phyloP scores from a whole-genome alignment of 148 eudicot genomes.

The Polygonum maritimum region DNA sequence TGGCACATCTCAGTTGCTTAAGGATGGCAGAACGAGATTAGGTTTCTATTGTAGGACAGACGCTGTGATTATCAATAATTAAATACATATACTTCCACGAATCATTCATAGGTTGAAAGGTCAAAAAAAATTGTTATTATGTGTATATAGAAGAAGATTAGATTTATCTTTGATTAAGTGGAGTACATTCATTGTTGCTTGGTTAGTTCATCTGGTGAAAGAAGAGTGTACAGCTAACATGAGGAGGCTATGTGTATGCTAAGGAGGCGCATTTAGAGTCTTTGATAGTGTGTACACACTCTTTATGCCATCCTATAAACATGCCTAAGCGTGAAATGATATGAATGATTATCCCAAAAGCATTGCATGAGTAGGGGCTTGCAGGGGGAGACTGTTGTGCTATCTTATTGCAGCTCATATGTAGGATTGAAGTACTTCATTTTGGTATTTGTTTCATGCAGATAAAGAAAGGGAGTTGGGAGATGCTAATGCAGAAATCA shows the following conservation, averaged over 20 bases:
- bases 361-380: neutral
- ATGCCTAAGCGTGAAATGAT: neutral
- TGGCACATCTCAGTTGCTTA: neutral
- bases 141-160: neutral
- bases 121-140: neutral
- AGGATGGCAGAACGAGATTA: neutral
- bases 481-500: slow-evolving; percentile 79
- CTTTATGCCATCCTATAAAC: neutral
- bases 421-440: slow-evolving; percentile 9
- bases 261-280: neutral
- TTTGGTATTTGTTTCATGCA: slow-evolving; percentile 23
- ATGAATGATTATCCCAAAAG: neutral
- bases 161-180: neutral
- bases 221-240: neutral
- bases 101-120: neutral
- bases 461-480: slow-evolving; percentile 90
- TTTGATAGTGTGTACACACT: neutral
- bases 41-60: neutral
- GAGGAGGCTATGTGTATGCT: neutral
- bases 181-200: neutral
- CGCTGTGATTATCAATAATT: neutral
- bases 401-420: slow-evolving; percentile 1
- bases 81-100: neutral
- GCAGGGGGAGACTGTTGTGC: neutral
- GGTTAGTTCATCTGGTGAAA: neutral